Evolutionary conservation across 73 alveolate genomes (phyloP), one percentile per base, ranked within the genome.

Genomic region (Paramecium bursaria): DNA sequence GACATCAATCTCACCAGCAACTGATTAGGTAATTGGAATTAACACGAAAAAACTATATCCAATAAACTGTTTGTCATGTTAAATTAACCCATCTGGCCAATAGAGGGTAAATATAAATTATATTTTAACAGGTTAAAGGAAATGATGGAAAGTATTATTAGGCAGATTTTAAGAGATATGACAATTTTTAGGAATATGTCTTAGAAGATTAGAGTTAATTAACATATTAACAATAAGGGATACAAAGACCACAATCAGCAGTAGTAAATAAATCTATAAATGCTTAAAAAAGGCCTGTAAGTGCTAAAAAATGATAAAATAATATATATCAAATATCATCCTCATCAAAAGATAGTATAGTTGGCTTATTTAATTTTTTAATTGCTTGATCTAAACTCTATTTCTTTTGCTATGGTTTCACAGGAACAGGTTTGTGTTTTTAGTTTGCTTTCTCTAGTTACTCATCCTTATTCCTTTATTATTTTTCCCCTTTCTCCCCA

Each of bases 21-120:
- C 50, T 30, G 31, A 60, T 35, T 39, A 77, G 27, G 44, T 42
- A 2, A 77, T 53, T 3, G 74, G 82, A 21, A 22, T 77, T 13
- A 77, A 73, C 5, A 77, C 88, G 2, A 77, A 77, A 31, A 77
- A 77, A 35, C 48, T 77, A 21, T 50, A 50, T 19, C 88, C 88
- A n/a, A 54, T 77, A 35, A 77, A 77, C 11, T 77, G 88, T 35
- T 23, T 77, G 17, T 48, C 77, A 33, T 77, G 88, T 39, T n/a
- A n/a, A n/a, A n/a, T n/a, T n/a, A 73, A 80, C 22, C 31, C 80
- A 19, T 23, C 52, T 9, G 42, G 42, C 42, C 31, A 29, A 31
- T 33, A 61, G 42, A 61, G 80, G 42, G 80, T 61, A 61, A 31
- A n/a, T 17, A 23, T 55, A 31, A 23, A 2, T 1, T n/a, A n/a